phyloP scores from a whole-genome alignment of 2,329 filamentous ascomycete genomes.

The Colletotrichum cuscutae region DNA sequence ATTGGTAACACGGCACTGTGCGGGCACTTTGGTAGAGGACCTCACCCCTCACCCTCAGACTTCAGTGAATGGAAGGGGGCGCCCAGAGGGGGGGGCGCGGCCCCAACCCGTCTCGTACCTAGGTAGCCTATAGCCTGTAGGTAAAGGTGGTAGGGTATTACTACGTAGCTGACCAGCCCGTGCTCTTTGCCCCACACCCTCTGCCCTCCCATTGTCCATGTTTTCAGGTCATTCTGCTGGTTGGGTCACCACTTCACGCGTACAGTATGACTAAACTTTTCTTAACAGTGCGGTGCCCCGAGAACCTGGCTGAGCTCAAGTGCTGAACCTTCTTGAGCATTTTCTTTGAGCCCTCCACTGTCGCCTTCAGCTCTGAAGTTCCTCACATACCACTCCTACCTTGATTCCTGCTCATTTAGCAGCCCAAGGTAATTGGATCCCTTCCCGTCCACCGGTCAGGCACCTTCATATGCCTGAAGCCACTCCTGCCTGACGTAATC shows the following conservation, averaged over 20 bases:
- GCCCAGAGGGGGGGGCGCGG: not conserved
- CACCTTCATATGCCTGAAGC: no score
- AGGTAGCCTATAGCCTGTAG: no score
- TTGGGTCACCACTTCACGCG: conserved; percentile 11
- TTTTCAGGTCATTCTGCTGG: not conserved
- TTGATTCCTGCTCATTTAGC: no score
- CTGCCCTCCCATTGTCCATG: not conserved
- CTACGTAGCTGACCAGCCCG: not conserved
- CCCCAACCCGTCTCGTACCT: not conserved
- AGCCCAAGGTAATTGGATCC: no score
- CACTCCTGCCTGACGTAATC: no score
- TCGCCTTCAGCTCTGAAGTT: not conserved
- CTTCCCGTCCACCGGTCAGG: no score
- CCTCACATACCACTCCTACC: no score
- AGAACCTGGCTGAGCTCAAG: not conserved
- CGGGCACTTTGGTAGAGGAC: not conserved
- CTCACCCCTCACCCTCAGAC: no score
- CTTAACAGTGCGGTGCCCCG: not conserved
- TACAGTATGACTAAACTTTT: not conserved
- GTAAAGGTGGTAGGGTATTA: not conserved
- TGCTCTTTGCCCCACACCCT: not conserved
- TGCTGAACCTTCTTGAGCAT: not conserved
- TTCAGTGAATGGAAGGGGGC: not conserved
- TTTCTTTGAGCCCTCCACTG: not conserved
- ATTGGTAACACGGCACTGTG: conserved; percentile 22